Base-by-base conservation (phyloP, 2,329 filamentous ascomycete species). In the Pseudogymnoascus sp. region DNA sequence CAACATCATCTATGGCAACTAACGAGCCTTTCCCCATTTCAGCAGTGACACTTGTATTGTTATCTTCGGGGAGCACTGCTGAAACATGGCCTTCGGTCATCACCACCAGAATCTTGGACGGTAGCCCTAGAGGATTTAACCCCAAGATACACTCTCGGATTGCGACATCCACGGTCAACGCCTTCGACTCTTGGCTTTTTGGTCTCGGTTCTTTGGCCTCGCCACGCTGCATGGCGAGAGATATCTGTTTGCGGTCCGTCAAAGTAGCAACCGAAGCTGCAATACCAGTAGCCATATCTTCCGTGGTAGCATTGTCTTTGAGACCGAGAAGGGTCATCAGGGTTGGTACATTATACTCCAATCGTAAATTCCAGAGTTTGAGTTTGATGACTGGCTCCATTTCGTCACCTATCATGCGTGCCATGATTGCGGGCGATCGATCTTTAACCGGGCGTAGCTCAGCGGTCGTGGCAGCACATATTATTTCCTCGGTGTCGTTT, bases 371-470 rank as follows among this genome's bases (percentile, higher is more conserved):
- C 73, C 89, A 89, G 41, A 97, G 76, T 71, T 96, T 95, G 62
- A 97, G 73, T 72, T 95, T 96, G 66, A 97, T 79, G 5, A 90
- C 86, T 0, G 95, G 93, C 65, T 97, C 93, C 75, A 95, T 90
- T 71, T 97, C 93, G 71, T 97, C 92, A 0, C 91, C 91, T 66
- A 99, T 89, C 76, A 96, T 89, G 58, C 94, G 84, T 63, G 89
- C 84, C 86, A 96, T 96, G 60, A 97, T 73, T 65, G 92, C 90
- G 0, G 87, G 85, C 1, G 83, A 75, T 66, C 68, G 65, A n/a
- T 60, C 59, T 39, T 64, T 65, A 13, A 65, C 60, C 21, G 71
- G 68, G 44, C 67, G 66, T n/a, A 69, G 57, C 26, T 68, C 68
- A 36, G 66, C 62, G 62, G 69, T 65, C 26, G 67, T 72, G 4